Conservation (phyloP, 495 filamentous ascomycete species). For the Hypoxylon perforatum region DNA sequence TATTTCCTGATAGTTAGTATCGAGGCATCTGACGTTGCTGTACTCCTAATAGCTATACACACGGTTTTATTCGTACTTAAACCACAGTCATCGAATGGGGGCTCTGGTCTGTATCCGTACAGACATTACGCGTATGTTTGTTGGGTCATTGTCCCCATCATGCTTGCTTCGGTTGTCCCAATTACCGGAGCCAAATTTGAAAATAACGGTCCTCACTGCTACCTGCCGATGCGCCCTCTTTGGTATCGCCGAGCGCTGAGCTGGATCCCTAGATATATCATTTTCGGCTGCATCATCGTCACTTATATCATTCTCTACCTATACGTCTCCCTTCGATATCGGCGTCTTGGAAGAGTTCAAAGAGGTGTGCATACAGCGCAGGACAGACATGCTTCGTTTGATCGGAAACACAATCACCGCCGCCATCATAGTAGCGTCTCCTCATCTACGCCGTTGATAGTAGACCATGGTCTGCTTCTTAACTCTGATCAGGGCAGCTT, state of each 20-base stretch:
- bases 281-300: constrained; percentile 67
- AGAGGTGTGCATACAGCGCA: constrained; percentile 41
- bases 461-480: constrained; percentile 56
- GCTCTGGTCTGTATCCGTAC: constrained; percentile 71
- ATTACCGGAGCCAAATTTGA: constrained; percentile 64
- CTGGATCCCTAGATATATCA: constrained; percentile 79
- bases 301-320: constrained; percentile 75
- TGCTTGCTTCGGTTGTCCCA: constrained; percentile 72
- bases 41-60: constrained; percentile 77
- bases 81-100: constrained; percentile 54
- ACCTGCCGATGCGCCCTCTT: constrained; percentile 68
- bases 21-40: constrained; percentile 75
- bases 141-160: constrained; percentile 66
- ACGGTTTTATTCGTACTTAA: constrained; percentile 74
- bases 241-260: constrained; percentile 74
- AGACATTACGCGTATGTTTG: constrained; percentile 64
- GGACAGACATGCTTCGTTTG: constrained; percentile 7
- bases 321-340: constrained; percentile 61
- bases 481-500: constrained; percentile 45
- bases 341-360: constrained; percentile 42
- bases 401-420: constrained; percentile 15
- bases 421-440: constrained; percentile 26
- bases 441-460: constrained; percentile 52
- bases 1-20: constrained; percentile 72
- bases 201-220: constrained; percentile 72